A percentile compares a stretch with the other conserved stretches of the same genome.
Evolutionary conservation across 2,329 filamentous ascomycete species (phyloP).

Genomic region (Claviceps pusilla): DNA sequence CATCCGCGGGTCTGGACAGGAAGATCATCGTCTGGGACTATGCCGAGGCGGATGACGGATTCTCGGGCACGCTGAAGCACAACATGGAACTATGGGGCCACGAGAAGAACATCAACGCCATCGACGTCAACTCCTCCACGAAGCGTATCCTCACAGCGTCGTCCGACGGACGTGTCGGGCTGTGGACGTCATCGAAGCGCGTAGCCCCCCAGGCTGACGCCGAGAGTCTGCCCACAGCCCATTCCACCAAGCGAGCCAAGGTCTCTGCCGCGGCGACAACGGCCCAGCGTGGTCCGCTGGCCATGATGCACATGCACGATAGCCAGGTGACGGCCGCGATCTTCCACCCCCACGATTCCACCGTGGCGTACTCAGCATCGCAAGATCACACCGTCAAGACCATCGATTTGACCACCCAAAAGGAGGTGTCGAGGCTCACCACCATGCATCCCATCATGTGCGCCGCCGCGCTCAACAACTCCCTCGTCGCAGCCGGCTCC

Average conservation of each 20-base stretch:
- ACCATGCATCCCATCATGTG: constrained; percentile 74
- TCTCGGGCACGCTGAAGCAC: constrained; percentile 50
- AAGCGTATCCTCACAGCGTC: constrained; percentile 75
- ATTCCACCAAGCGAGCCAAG: constrained; percentile 65
- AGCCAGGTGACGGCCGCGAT: constrained; percentile 62
- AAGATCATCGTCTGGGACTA: constrained; percentile 87
- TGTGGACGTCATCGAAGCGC: constrained; percentile 74
- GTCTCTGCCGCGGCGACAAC: constrained; percentile 27
- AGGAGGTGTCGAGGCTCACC: constrained; percentile 65
- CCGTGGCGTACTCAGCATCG: constrained; percentile 80
- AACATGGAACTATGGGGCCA: constrained; percentile 76
- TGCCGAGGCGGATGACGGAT: constrained; percentile 45
- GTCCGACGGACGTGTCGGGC: constrained; percentile 65
- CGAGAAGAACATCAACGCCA: constrained; percentile 54
- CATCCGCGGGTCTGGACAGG: constrained; percentile 69
- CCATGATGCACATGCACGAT: constrained; percentile 57
- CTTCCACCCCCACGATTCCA: constrained; percentile 74
- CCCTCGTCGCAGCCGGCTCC: constrained; percentile 56
- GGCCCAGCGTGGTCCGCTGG: constrained; percentile 66
- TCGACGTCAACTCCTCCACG: constrained; percentile 59
- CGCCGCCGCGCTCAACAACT: constrained; percentile 56
- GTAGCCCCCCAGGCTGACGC: constrained; percentile 60
- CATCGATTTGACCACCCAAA: constrained; percentile 72
- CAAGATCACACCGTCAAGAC: constrained; percentile 85
- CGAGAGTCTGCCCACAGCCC: constrained; percentile 50